Conservation (phyloP, 306 rosid genomes). For the Cicer chorassanicum region DNA sequence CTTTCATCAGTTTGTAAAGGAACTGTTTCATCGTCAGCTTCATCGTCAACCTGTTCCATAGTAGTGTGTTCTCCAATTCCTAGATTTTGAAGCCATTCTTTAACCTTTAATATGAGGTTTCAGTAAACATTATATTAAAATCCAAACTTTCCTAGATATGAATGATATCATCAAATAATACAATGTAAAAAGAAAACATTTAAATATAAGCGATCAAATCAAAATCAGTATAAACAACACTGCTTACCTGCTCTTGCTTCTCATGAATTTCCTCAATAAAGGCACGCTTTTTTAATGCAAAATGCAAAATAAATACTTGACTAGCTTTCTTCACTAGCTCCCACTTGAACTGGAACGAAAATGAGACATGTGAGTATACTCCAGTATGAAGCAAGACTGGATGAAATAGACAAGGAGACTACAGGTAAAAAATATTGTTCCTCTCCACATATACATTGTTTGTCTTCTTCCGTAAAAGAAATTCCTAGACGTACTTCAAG, state of each 20-base stretch:
- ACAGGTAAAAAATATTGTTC: slow-evolving; percentile 6
- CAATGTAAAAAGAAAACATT: slow-evolving; percentile 20
- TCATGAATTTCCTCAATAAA: slow-evolving; percentile 91
- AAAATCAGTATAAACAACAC: slow-evolving; percentile 29
- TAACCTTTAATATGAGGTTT: slow-evolving; percentile 91
- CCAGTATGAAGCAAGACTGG: slow-evolving; percentile 39
- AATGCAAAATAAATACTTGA: slow-evolving; percentile 91
- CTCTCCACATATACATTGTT: background rate
- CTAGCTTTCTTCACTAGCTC: slow-evolving; percentile 90
- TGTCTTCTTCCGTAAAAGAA: slow-evolving; percentile 21
- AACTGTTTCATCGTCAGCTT: slow-evolving; percentile 76
- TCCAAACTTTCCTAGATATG: slow-evolving; percentile 58
- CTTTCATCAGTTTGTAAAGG: slow-evolving; percentile 74
- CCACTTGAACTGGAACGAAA: slow-evolving; percentile 89
- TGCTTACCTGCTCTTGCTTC: slow-evolving; percentile 93
- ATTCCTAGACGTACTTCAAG: slow-evolving; percentile 19
- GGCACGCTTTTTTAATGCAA: slow-evolving; percentile 85
- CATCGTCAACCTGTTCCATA: slow-evolving; percentile 82
- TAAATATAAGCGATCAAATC: slow-evolving; percentile 15
- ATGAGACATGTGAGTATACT: slow-evolving; percentile 44
- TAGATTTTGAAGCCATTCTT: slow-evolving; percentile 99
- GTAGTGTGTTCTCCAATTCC: slow-evolving; percentile 89
- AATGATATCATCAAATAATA: slow-evolving; percentile 50
- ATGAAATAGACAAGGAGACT: slow-evolving; percentile 31
- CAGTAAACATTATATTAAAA: slow-evolving; percentile 72